Evolutionary conservation across 306 rosid species (phyloP), one percentile per base, ranked within the genome.

Genomic region (Citrullus mucosospermus): DNA sequence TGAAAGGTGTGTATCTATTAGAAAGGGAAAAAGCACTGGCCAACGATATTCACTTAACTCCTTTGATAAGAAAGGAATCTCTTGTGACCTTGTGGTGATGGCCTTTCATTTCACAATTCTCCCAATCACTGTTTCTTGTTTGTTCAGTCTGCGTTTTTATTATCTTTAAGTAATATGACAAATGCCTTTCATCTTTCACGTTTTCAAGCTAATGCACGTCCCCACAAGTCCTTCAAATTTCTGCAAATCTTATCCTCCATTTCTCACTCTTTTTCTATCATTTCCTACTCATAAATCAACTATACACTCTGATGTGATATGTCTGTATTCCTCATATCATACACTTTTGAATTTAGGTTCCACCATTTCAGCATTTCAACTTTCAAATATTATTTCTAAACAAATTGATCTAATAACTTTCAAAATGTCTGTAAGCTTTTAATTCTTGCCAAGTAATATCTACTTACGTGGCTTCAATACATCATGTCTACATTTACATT

Each of bases 11-110:
- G 30, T 10, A 41, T 68, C 28, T 13, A 69, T 51, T 1, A 22
- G 9, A 38, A 34, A 69, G 12, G 75, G n/a, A 34, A 44, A 44
- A 41, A 0, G 15, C 36, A 69, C 2, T 69, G 75, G 75, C 16
- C 12, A 20, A 67, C 2, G 54, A 39, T 9, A 43, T 69, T 44
- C 56, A 63, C 70, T 63, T 70, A 39, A 44, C 39, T 18, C 76
- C 76, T 46, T 8, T 25, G 77, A 71, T 48, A 71, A 71, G 77
- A 48, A 71, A 11, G 59, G 77, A 46, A 71, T 71, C 76, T 71
- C 6, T 1, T 9, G 28, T 22, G 9, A 39, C 32, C 16, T 41
- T n/a, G 6, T 41, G 46, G 6, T n/a, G 36, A 2, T 32, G 4
- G 4, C 36, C 36, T 32, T 32, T 32, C 75, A 17, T 15, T 17